phyloP scores from a whole-genome alignment of 208 protist species.

The Trypanosoma cruzi region DNA sequence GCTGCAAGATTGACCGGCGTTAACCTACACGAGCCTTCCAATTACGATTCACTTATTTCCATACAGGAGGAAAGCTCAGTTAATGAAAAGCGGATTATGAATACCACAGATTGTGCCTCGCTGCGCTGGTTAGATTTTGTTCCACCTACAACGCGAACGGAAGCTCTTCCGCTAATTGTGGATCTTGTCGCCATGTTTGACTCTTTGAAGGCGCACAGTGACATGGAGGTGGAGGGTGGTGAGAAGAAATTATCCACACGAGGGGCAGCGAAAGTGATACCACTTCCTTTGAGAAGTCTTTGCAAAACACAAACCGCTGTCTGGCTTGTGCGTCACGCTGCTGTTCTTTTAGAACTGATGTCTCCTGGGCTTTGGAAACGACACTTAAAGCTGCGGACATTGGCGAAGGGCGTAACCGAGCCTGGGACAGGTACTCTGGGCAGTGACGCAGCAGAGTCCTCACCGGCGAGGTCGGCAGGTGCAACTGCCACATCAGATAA shows the following conservation, averaged over 20 bases:
- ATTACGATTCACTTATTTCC: background rate
- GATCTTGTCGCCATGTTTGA: conserved; percentile 74
- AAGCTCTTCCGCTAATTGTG: conserved; percentile 48
- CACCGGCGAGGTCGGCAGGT: background rate
- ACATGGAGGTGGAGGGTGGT: conserved; percentile 47
- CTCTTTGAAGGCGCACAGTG: conserved; percentile 78
- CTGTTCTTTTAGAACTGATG: conserved; percentile 42
- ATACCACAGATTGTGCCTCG: conserved; percentile 4
- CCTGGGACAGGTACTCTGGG: background rate
- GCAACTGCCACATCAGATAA: background rate
- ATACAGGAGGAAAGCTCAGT: background rate
- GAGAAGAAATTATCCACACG: conserved; percentile 47
- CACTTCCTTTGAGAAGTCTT: conserved; percentile 43
- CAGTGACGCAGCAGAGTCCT: background rate
- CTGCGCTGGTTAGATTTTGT: conserved; percentile 52
- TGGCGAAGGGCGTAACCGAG: conserved; percentile 17
- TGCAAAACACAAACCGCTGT: conserved; percentile 44
- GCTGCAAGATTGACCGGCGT: conserved; percentile 43
- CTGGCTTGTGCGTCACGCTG: conserved; percentile 29
- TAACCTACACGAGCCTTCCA: conserved; percentile 14
- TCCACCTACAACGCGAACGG: conserved; percentile 37
- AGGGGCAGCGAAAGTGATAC: conserved; percentile 26
- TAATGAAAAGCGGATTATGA: background rate
- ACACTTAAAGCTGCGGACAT: conserved; percentile 20
- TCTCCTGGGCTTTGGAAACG: conserved; percentile 27